A percentile compares a stretch with the other conserved stretches of the same genome.
phyloP scores from a whole-genome alignment of 202 grass and related monocot genomes.

The Schoenoplectus tabernaemontani region DNA sequence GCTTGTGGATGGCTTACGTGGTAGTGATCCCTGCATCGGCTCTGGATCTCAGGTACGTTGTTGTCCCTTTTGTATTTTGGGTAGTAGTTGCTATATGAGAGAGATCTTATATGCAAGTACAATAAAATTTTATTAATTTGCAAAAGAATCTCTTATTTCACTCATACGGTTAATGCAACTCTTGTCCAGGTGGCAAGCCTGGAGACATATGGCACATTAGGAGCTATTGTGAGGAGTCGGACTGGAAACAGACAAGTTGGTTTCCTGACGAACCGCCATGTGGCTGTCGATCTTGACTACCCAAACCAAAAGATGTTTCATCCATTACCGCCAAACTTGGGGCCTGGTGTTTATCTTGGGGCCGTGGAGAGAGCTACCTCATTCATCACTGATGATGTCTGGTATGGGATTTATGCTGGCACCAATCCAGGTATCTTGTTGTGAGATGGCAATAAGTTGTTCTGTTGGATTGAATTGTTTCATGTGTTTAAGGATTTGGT shows the following conservation, averaged over 20 bases:
- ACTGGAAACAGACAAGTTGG: slow-evolving; percentile 80
- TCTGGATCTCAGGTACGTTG: slow-evolving; percentile 66
- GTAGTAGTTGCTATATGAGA: background rate
- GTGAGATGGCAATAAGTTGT: background rate
- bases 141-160: background rate
- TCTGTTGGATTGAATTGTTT: background rate
- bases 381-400: slow-evolving; percentile 89
- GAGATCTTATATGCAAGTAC: background rate
- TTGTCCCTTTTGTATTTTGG: background rate
- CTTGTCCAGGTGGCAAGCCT: slow-evolving; percentile 67
- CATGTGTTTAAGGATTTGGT: background rate
- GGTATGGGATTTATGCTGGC: slow-evolving; percentile 74
- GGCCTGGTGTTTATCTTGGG: slow-evolving; percentile 78
- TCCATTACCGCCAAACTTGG: slow-evolving; percentile 66
- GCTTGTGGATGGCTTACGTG: slow-evolving; percentile 67
- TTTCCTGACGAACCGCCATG: slow-evolving; percentile 76
- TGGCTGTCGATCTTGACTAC: slow-evolving; percentile 76
- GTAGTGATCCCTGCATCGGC: slow-evolving; percentile 63
- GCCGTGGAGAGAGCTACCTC: slow-evolving; percentile 79
- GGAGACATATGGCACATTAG: slow-evolving; percentile 72
- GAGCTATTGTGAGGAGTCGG: slow-evolving; percentile 73
- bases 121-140: background rate
- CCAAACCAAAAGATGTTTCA: slow-evolving; percentile 83
- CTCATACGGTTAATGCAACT: background rate
- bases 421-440: slow-evolving; percentile 61